phyloP scores from a whole-genome alignment of 2,329 filamentous ascomycete genomes.

The Nemania sp. region DNA sequence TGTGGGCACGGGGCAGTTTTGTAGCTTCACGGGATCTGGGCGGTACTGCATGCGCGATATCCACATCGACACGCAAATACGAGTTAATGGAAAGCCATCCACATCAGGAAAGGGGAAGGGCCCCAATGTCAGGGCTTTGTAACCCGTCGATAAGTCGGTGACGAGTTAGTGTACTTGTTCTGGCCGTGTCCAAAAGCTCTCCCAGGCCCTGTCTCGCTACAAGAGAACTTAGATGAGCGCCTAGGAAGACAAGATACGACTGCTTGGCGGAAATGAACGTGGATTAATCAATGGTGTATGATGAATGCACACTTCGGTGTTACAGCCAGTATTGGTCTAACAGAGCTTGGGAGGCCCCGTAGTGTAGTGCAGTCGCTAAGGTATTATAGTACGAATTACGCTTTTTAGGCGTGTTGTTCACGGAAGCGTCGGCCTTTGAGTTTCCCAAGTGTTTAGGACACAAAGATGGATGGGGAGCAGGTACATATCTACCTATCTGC shows the following conservation, averaged over 20 bases:
- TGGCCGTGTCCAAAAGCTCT: not conserved
- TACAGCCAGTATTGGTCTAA: not conserved
- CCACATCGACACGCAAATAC: constrained; percentile 35
- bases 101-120: constrained; percentile 33
- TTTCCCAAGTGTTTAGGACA: not conserved
- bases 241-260: no score
- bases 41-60: constrained; percentile 28
- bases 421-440: constrained; percentile 15
- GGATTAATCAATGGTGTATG: no score
- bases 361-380: not conserved
- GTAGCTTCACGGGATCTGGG: constrained; percentile 33
- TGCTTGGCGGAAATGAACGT: no score
- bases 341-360: not conserved
- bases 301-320: no score
- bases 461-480: not conserved
- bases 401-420: not conserved
- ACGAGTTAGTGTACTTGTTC: not conserved
- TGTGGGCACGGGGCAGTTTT: constrained; percentile 36
- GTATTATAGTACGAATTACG: not conserved
- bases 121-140: constrained; percentile 30
- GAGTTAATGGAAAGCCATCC: constrained; percentile 37
- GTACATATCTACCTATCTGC: no score
- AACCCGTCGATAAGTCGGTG: no score
- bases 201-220: no score
- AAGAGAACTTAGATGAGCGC: no score